These are phyloP conservation scores for Claviceps purpurea DNA, from an alignment of 2,329 filamentous ascomycete genomes.

Conservation along the genomic window DNA sequence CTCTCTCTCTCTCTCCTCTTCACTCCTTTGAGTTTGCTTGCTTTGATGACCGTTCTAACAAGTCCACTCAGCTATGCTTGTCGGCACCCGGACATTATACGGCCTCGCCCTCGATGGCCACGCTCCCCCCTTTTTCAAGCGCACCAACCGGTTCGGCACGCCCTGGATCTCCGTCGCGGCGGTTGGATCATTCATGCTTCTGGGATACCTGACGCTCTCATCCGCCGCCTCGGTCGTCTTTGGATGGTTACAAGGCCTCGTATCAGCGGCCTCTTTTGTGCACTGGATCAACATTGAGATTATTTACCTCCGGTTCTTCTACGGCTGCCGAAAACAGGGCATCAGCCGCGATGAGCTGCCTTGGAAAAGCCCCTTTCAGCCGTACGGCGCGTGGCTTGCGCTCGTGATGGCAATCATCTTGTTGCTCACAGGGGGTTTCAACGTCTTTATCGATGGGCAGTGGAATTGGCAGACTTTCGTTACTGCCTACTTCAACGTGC, in stretches of 20 bases:
- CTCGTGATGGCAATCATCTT: conserved; percentile 42
- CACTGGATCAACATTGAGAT: conserved; percentile 38
- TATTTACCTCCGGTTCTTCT: conserved; percentile 38
- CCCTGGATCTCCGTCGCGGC: conserved; percentile 33
- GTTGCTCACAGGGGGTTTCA: conserved; percentile 55
- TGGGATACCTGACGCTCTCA: conserved; percentile 52
- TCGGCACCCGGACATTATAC: conserved; percentile 47
- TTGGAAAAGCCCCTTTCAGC: conserved; percentile 32
- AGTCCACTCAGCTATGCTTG: conserved; percentile 5
- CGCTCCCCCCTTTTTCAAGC: conserved; percentile 42
- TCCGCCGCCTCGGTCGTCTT: conserved; percentile 45
- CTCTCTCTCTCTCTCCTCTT: background rate
- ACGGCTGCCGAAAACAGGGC: conserved; percentile 34
- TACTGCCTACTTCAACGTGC: conserved; percentile 44
- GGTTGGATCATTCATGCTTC: conserved; percentile 39
- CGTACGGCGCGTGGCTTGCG: conserved; percentile 46
- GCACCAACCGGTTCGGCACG: conserved; percentile 42
- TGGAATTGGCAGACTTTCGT: conserved; percentile 48
- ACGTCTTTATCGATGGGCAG: conserved; percentile 49
- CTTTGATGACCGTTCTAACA: no score
- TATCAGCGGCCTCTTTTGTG: conserved; percentile 39
- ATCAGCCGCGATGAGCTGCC: conserved; percentile 31
- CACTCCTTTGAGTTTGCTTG: background rate
- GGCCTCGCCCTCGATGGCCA: conserved; percentile 48
- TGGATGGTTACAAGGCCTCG: conserved; percentile 51